phyloP scores from a whole-genome alignment of 306 rosid species.

The Inga laurina region DNA sequence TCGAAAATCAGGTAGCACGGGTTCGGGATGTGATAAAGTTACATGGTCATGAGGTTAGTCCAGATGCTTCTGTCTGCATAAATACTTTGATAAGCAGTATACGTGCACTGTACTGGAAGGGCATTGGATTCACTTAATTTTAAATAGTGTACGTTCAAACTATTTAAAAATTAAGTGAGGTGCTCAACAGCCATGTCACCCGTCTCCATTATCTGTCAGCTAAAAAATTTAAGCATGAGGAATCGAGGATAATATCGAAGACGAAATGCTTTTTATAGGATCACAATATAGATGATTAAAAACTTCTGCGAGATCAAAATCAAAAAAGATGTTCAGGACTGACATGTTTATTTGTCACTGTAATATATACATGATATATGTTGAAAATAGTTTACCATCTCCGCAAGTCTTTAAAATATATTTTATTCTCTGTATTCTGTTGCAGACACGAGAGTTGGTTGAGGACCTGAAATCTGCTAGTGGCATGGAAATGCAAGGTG shows the following conservation, averaged over 20 bases:
- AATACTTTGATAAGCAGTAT: conserved; percentile 7
- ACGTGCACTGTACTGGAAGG: neutral
- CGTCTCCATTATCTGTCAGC: neutral
- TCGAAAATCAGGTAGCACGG: conserved; percentile 91
- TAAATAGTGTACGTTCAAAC: neutral
- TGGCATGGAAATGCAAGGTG: conserved; percentile 61
- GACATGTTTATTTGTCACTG: neutral
- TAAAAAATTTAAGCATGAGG: neutral
- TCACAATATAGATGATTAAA: neutral
- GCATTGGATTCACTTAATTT: too few relatives aligned
- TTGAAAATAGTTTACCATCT: conserved; percentile 8
- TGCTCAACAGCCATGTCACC: neutral
- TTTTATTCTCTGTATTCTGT: conserved; percentile 15
- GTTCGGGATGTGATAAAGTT: conserved; percentile 75
- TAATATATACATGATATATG: conserved; percentile 5
- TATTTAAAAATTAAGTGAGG: neutral
- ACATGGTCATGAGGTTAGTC: conserved; percentile 82
- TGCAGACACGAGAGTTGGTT: conserved; percentile 86
- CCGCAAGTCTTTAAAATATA: conserved; percentile 6
- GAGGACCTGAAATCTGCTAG: conserved; percentile 87
- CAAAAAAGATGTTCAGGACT: neutral
- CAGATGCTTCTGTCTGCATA: conserved; percentile 25
- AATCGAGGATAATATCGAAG: neutral
- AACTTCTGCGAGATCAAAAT: neutral
- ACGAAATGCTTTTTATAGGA: neutral